Base-by-base conservation (phyloP, 108 stramenopile genomes). In the Poteriospumella lacustris region DNA sequence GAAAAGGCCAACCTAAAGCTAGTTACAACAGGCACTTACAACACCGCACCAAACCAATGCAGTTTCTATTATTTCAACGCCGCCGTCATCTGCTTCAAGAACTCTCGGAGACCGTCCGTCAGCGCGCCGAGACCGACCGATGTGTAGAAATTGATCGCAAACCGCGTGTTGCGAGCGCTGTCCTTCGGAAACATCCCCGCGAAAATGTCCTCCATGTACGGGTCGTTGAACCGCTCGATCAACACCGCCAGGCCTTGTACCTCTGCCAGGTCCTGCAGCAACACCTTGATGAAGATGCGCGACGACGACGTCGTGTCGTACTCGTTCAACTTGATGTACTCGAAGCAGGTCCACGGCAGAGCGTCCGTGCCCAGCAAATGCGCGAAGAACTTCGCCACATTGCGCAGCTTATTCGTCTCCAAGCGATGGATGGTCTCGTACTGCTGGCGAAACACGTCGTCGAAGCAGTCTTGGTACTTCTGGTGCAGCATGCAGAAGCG, bases 61-160 rank as follows among this genome's bases (percentile, higher is more conserved):
- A n/a, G n/a, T n/a, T n/a, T n/a, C n/a, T n/a, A n/a, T n/a, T n/a
- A n/a, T n/a, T n/a, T n/a, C n/a, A n/a, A n/a, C n/a, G n/a, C n/a
- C n/a, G n/a, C n/a, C n/a, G n/a, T n/a, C n/a, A n/a, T n/a, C n/a
- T n/a, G n/a, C n/a, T 93, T 94, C 59, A 97, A 86, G 83, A 91
- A 94, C 68, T 91, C 89, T 34, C 98, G 89, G 75, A 97, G 87
- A 3, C 88, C 95, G 82, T 99, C 98, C 15, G 98, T 99, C 43
- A 99, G 88, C 2, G 94, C 94, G 12, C 98, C 98, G 15, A 99
- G 85, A 12, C 98, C 98, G 78, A 97, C 97, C 38, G 59, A 78
- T 2, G 98, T 99, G 87, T 96, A 99, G 87, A 97, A 99, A 77
- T 97, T 97, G 87, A 99, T 97, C 38, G 95, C 94, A 78, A 96